These are phyloP conservation scores for Pinus taeda DNA, from an alignment of 75 land plant species.

Conservation along the genomic window DNA sequence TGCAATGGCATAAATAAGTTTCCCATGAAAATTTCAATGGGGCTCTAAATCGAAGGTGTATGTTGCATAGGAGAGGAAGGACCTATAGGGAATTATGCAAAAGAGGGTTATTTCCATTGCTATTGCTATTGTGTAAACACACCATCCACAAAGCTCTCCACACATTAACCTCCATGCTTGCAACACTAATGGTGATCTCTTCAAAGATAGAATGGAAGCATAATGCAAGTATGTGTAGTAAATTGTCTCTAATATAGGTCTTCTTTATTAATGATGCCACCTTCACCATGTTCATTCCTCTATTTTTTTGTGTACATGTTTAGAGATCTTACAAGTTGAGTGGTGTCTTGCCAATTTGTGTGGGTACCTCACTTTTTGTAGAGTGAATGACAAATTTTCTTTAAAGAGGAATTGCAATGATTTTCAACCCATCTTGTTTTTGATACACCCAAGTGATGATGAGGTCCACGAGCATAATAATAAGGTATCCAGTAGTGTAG, in stretches of 20 bases:
- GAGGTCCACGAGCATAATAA: slow-evolving; percentile 72
- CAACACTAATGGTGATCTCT: slow-evolving; percentile 78
- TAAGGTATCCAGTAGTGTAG: slow-evolving; percentile 56
- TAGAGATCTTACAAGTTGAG: not conserved
- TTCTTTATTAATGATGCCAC: slow-evolving; percentile 3
- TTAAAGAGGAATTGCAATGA: not conserved
- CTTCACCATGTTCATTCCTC: too few relatives aligned
- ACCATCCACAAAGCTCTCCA: slow-evolving; percentile 85
- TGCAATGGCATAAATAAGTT: slow-evolving; percentile 66
- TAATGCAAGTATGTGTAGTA: slow-evolving; percentile 65
- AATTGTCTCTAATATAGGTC: slow-evolving; percentile 50
- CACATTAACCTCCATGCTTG: slow-evolving; percentile 66
- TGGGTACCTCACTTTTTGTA: not conserved
- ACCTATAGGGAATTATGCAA: slow-evolving; percentile 63
- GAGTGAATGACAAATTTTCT: not conserved
- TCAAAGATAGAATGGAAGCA: slow-evolving; percentile 95
- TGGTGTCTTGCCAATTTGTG: not conserved
- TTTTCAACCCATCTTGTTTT: not conserved
- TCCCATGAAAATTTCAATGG: slow-evolving; percentile 79
- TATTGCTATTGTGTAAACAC: slow-evolving; percentile 79
- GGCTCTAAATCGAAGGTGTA: slow-evolving; percentile 84
- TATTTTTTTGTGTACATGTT: not conserved
- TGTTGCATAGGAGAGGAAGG: slow-evolving; percentile 36
- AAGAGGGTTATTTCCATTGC: slow-evolving; percentile 88
- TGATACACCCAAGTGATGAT: slow-evolving; percentile 22